Conservation (phyloP, 2,329 filamentous ascomycete species). For the Scedosporium boydii region DNA sequence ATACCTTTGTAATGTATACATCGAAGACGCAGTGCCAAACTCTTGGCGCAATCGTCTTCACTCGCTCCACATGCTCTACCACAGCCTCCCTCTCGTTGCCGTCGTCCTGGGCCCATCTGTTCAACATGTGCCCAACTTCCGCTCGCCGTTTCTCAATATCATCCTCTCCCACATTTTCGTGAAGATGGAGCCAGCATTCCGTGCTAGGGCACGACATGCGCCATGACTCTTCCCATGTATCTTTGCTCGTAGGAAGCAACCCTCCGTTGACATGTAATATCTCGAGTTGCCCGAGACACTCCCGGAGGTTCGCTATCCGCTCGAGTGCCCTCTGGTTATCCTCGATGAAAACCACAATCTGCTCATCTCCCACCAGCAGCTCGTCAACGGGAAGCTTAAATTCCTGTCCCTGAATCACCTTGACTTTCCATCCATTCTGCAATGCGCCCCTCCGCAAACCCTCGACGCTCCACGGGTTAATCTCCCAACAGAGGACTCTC, state of each 20-base stretch:
- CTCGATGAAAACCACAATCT: conserved; percentile 60
- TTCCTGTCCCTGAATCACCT: conserved; percentile 36
- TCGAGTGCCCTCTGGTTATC: conserved; percentile 48
- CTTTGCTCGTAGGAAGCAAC: conserved; percentile 47
- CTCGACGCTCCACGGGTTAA: conserved; percentile 84
- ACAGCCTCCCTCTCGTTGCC: conserved; percentile 16
- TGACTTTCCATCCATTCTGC: conserved; percentile 56
- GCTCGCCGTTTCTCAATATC: conserved; percentile 37
- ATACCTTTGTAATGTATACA: conserved; percentile 32
- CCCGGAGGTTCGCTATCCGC: conserved; percentile 27
- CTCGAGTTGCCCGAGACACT: conserved; percentile 14
- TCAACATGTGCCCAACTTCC: conserved; percentile 40
- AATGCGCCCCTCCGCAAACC: conserved; percentile 66
- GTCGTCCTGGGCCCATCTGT: conserved; percentile 20
- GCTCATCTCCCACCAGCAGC: conserved; percentile 32
- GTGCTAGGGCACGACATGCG: conserved; percentile 25
- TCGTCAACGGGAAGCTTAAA: conserved; percentile 27
- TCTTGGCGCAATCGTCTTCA: conserved; percentile 61
- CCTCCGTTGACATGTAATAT: conserved; percentile 56
- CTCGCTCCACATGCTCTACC: conserved; percentile 50
- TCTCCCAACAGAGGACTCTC: conserved; percentile 75
- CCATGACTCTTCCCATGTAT: conserved; percentile 43
- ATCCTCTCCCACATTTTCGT: conserved; percentile 52
- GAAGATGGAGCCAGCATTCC: conserved; percentile 52
- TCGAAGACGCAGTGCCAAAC: conserved; percentile 66